These are phyloP conservation scores for Lagenidium giganteum DNA, from an alignment of 352 stramenopile species.

Conservation along the genomic window DNA sequence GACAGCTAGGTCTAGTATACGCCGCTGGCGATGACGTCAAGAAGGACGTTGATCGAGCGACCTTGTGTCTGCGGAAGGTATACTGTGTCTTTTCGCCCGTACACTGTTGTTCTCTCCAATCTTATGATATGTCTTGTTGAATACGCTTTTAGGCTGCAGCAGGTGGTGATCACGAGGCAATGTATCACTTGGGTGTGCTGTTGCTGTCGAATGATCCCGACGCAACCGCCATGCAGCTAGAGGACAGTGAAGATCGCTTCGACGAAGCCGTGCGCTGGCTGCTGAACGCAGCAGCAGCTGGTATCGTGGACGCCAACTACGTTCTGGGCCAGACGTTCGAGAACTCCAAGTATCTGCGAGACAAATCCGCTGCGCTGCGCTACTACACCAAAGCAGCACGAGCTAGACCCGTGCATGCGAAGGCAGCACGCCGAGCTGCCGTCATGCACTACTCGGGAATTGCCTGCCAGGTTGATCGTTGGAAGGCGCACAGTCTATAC, in stretches of 20 bases:
- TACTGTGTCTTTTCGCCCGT: not conserved
- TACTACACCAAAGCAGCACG: constrained; percentile 57
- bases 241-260: constrained; percentile 47
- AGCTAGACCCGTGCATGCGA: constrained; percentile 24
- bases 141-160: constrained; percentile 21
- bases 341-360: constrained; percentile 36
- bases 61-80: constrained; percentile 46
- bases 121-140: not conserved
- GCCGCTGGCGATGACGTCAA: constrained; percentile 40
- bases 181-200: constrained; percentile 47
- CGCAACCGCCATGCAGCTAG: constrained; percentile 21
- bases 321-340: constrained; percentile 48
- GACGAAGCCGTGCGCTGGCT: constrained; percentile 59
- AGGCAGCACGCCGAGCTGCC: constrained; percentile 49
- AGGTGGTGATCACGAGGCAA: constrained; percentile 36
- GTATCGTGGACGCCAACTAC: constrained; percentile 33
- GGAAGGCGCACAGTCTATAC: constrained; percentile 49
- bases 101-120: not conserved
- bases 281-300: constrained; percentile 37
- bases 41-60: constrained; percentile 43
- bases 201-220: constrained; percentile 17
- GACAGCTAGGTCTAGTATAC: constrained; percentile 42
- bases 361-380: constrained; percentile 42
- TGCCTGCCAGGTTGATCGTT: constrained; percentile 40
- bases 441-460: constrained; percentile 61